These are phyloP conservation scores for Albizia julibrissin DNA, from an alignment of 306 rosid genomes.

Conservation along the genomic window DNA sequence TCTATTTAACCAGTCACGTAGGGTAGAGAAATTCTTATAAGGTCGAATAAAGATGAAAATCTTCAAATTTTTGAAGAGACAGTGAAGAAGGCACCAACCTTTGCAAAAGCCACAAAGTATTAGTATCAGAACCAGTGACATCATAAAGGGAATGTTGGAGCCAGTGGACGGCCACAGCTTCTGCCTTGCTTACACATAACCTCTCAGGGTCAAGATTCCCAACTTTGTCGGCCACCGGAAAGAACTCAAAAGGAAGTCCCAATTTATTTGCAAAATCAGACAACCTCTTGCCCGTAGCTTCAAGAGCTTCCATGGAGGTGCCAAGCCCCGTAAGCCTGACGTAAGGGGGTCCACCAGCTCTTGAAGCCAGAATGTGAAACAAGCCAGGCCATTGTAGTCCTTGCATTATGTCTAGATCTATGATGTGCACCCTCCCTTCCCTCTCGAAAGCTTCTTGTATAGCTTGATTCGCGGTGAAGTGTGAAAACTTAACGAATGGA, in stretches of 20 bases:
- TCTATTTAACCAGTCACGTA: neutral
- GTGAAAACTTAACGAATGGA: conserved; percentile 94
- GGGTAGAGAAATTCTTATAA: neutral
- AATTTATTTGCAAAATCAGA: conserved; percentile 86
- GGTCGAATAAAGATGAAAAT: neutral
- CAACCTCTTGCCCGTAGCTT: conserved; percentile 87
- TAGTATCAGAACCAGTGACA: conserved; percentile 91
- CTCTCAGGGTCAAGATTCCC: conserved; percentile 79
- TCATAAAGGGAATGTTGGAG: conserved; percentile 96
- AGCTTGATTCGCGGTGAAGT: conserved; percentile 96
- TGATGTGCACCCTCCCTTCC: conserved; percentile 85
- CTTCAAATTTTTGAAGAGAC: neutral
- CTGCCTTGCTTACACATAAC: conserved; percentile 74
- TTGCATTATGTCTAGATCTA: conserved; percentile 97
- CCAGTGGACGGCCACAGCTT: conserved; percentile 99
- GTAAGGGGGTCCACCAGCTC: conserved; percentile 92
- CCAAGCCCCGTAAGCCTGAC: conserved; percentile 93
- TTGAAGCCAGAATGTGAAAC: conserved; percentile 84
- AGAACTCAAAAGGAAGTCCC: conserved; percentile 89
- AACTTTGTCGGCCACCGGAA: conserved; percentile 83
- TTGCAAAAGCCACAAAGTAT: conserved; percentile 90
- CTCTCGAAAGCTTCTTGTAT: conserved; percentile 96
- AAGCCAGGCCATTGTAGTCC: conserved; percentile 98
- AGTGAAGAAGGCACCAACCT: conserved; percentile 46
- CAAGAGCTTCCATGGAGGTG: conserved; percentile 78